Conservation (phyloP, 2,329 filamentous ascomycete species). For the Clarireedia hainanense region DNA sequence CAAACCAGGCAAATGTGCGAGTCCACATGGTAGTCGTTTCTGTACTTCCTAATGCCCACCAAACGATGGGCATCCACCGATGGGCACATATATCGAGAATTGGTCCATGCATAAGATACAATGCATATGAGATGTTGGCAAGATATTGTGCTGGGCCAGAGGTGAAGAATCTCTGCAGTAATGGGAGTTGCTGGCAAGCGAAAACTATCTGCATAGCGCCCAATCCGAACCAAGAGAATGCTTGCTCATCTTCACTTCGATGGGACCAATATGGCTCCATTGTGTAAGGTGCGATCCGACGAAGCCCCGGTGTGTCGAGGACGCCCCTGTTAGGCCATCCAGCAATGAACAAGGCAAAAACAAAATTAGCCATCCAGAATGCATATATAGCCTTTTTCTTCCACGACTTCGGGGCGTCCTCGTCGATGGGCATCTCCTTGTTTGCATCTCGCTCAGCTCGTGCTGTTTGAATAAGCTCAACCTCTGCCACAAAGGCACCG, state of each 20-base stretch:
- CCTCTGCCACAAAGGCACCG: slow-evolving; percentile 39
- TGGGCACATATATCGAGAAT: slow-evolving; percentile 32
- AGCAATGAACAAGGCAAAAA: slow-evolving; percentile 23
- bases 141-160: slow-evolving; percentile 44
- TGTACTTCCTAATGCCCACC: slow-evolving; percentile 10
- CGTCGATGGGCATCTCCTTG: not conserved
- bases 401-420: not conserved
- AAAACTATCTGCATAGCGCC: slow-evolving; percentile 26
- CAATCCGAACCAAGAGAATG: slow-evolving; percentile 23
- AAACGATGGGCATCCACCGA: slow-evolving; percentile 19
- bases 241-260: slow-evolving; percentile 15
- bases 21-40: slow-evolving; percentile 18
- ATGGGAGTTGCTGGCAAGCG: slow-evolving; percentile 29
- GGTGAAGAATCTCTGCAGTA: slow-evolving; percentile 38
- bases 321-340: slow-evolving; percentile 25
- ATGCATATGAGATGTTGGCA: slow-evolving; percentile 47
- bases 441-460: slow-evolving; percentile 12
- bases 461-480: slow-evolving; percentile 31
- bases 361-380: slow-evolving; percentile 24
- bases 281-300: slow-evolving; percentile 19
- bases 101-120: slow-evolving; percentile 50
- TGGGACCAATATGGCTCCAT: slow-evolving; percentile 19
- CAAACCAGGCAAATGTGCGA: slow-evolving; percentile 28
- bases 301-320: slow-evolving; percentile 19
- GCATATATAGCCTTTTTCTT: slow-evolving; percentile 6